Percentiles rank a stretch among this genome's conserved stretches.
These are phyloP conservation scores for Tuber brumale DNA, from an alignment of 495 filamentous ascomycete genomes.

Conservation along the genomic window DNA sequence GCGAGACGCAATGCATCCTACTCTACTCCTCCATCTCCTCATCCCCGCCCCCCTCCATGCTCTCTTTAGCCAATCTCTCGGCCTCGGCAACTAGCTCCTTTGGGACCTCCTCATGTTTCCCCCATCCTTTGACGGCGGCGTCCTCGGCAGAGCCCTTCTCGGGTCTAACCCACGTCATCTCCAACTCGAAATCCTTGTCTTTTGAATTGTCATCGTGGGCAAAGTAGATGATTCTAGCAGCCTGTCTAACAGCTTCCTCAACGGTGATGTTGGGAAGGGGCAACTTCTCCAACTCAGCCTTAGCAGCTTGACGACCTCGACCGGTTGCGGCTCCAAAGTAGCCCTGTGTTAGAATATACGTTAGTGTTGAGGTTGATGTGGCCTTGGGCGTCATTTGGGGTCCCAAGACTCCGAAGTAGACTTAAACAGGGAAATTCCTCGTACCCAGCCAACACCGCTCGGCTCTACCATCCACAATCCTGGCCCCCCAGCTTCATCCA, in stretches of 20 bases:
- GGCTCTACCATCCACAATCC: slow-evolving; percentile 98
- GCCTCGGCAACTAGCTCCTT: slow-evolving; percentile 84
- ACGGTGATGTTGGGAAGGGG: slow-evolving; percentile 78
- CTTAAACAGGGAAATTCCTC: slow-evolving; percentile 15
- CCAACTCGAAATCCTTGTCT: slow-evolving; percentile 97
- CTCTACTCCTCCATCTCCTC: slow-evolving; percentile 52
- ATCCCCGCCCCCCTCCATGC: slow-evolving; percentile 64
- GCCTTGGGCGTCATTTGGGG: neutral
- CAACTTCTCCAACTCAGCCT: slow-evolving; percentile 95
- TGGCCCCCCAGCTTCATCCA: slow-evolving; percentile 86
- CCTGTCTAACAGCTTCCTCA: slow-evolving; percentile 86
- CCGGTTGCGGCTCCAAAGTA: slow-evolving; percentile 97
- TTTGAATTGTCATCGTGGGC: slow-evolving; percentile 93
- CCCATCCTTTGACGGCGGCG: slow-evolving; percentile 45
- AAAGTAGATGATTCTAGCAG: slow-evolving; percentile 89
- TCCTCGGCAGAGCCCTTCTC: slow-evolving; percentile 71
- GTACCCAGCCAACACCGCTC: slow-evolving; percentile 87
- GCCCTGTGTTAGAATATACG: slow-evolving; percentile 49
- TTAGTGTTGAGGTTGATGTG: neutral
- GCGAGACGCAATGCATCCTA: neutral
- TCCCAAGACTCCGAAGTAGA: neutral
- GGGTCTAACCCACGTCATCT: slow-evolving; percentile 95
- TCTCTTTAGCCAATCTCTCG: slow-evolving; percentile 75
- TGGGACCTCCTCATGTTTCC: slow-evolving; percentile 79
- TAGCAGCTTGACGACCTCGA: slow-evolving; percentile 90